Conservation (phyloP, 1,139 yeast species). For the Spencermartinsiella ligniputridi region DNA sequence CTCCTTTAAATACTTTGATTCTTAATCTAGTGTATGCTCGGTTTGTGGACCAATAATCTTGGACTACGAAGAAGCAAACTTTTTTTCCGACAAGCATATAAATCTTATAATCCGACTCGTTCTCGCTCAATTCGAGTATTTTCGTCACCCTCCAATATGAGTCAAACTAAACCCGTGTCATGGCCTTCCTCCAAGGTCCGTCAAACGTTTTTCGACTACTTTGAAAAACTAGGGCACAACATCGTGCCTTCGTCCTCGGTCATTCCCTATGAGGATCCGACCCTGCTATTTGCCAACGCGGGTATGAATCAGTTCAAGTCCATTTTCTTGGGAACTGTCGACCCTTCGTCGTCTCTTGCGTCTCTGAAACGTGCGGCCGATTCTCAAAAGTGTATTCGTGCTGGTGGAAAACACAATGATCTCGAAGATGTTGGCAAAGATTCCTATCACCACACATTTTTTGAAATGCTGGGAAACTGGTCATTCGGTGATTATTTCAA, state of each 20-base stretch:
- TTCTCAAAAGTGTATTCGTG: conserved; percentile 97
- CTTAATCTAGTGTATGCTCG: background rate
- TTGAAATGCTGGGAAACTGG: conserved; percentile 99
- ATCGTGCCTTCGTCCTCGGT: conserved; percentile 92
- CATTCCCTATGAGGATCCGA: conserved; percentile 96
- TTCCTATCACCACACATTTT: conserved; percentile 95
- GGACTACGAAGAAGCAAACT: background rate
- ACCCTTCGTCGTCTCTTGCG: conserved; percentile 85
- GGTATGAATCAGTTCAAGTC: conserved; percentile 99
- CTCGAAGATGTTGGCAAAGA: conserved; percentile 98
- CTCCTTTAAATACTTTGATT: background rate
- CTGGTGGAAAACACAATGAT: conserved; percentile 99
- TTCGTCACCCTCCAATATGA: background rate
- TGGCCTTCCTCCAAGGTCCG: conserved; percentile 51
- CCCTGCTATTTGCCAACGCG: conserved; percentile 91
- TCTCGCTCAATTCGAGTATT: too few species aligned
- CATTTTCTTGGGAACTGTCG: conserved; percentile 93
- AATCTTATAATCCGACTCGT: too few species aligned
- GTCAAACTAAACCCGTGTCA: background rate
- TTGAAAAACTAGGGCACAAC: conserved; percentile 57
- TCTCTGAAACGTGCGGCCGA: conserved; percentile 83
- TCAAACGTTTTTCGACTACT: conserved; percentile 78
- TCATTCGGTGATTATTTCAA: conserved; percentile 98
- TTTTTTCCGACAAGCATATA: too few species aligned
- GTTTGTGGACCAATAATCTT: background rate